These are phyloP conservation scores for Aquilaria yunnanensis DNA, from an alignment of 345 rosid genomes.

Conservation along the genomic window DNA sequence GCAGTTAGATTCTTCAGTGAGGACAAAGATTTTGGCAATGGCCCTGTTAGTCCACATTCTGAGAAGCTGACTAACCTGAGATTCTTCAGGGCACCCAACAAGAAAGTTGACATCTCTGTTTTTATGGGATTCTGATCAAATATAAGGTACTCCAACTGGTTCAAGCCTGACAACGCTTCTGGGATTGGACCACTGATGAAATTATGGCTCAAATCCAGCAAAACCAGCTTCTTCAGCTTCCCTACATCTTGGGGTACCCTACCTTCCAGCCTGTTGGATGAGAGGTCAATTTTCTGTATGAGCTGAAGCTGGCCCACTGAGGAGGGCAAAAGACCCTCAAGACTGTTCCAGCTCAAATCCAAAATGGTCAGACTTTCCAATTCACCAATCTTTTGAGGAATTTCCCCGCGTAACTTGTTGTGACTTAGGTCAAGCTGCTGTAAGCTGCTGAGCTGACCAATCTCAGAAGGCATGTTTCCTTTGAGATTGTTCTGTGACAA, in stretches of 20 bases:
- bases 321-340: conserved; percentile 29
- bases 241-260: conserved; percentile 25
- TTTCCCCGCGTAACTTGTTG: conserved; percentile 36
- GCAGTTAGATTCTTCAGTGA: conserved; percentile 29
- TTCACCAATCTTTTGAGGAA: conserved; percentile 31
- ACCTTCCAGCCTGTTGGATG: conserved; percentile 30
- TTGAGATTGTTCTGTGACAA: conserved; percentile 31
- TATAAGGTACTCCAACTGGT: conserved; percentile 28
- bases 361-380: conserved; percentile 28
- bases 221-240: conserved; percentile 27
- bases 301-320: conserved; percentile 28
- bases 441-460: conserved; percentile 24
- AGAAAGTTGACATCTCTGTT: conserved; percentile 24
- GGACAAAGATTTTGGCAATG: conserved; percentile 26
- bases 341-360: conserved; percentile 34
- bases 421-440: conserved; percentile 41
- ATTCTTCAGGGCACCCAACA: conserved; percentile 18
- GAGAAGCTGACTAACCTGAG: conserved; percentile 35
- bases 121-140: conserved; percentile 34
- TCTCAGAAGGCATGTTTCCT: conserved; percentile 29
- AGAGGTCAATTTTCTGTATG: conserved; percentile 36
- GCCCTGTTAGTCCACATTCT: conserved; percentile 30
- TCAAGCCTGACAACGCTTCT: conserved; percentile 28
- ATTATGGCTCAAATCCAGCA: conserved; percentile 43
- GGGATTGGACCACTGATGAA: conserved; percentile 38